Conservation (phyloP, 305 asterid species). For the Striga hermonthica region DNA sequence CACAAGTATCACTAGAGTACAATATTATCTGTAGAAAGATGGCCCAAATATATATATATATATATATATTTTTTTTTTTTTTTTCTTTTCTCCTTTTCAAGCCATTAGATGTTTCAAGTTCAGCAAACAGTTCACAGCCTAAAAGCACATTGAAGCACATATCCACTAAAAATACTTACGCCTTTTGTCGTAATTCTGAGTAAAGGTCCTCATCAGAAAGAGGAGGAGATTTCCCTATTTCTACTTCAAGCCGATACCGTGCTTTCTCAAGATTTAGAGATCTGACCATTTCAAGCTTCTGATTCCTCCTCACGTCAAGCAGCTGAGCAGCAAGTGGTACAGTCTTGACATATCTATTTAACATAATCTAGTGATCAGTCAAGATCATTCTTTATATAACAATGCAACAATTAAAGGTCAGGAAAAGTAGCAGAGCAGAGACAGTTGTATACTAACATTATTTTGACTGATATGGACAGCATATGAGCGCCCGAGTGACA, state of each 20-base stretch:
- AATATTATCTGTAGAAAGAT: not conserved
- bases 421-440: slow-evolving; percentile 20
- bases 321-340: slow-evolving; percentile 91
- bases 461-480: slow-evolving; percentile 13
- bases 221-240: slow-evolving; percentile 96
- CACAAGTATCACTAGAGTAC: slow-evolving; percentile 11
- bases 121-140: too few relatives aligned
- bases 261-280: slow-evolving; percentile 78
- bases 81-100: slow-evolving; percentile 15
- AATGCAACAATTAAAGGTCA: slow-evolving; percentile 22
- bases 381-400: slow-evolving; percentile 22
- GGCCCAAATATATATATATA: not conserved
- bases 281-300: slow-evolving; percentile 82
- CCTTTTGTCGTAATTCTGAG: slow-evolving; percentile 72
- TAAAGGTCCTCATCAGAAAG: slow-evolving; percentile 84
- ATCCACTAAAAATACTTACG: slow-evolving; percentile 46
- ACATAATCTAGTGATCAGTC: slow-evolving; percentile 31
- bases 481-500: not conserved
- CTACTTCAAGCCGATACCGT: slow-evolving; percentile 83
- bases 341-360: slow-evolving; percentile 80
- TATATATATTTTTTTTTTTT: too few relatives aligned
- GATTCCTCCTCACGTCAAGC: slow-evolving; percentile 79
- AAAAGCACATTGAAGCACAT: not conserved
- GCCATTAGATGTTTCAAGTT: not conserved
- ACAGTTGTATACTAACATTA: too few relatives aligned